Evolutionary conservation across 2,329 filamentous ascomycete genomes (phyloP).

Genomic region (Orbilia quercus): DNA sequence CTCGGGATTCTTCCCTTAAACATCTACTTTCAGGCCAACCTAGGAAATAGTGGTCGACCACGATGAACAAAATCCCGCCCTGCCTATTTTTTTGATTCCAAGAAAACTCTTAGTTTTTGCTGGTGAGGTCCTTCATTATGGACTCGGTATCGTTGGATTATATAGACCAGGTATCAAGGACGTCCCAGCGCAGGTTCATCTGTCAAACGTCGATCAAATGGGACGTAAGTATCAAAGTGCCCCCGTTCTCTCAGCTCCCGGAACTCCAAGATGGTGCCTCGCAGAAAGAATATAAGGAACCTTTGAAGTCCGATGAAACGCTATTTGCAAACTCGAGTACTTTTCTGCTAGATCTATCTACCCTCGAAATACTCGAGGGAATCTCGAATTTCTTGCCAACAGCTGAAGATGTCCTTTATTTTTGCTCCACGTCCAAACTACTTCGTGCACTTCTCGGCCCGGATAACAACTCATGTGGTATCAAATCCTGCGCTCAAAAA

Average conservation of each 20-base stretch:
- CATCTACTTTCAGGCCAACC: background rate
- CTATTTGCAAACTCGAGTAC: background rate
- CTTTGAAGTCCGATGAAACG: background rate
- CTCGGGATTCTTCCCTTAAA: background rate
- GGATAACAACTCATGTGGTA: conserved; percentile 29
- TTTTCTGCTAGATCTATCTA: conserved; percentile 13
- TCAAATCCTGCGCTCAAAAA: background rate
- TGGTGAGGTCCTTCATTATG: background rate
- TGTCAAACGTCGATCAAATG: background rate
- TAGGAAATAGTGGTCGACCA: too few species aligned
- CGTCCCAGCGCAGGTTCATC: conserved; percentile 11
- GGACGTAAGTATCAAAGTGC: background rate
- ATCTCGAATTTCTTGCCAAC: conserved; percentile 4
- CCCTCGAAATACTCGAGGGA: conserved; percentile 24
- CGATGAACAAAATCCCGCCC: too few species aligned
- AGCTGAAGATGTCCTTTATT: conserved; percentile 1
- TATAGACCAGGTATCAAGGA: conserved; percentile 26
- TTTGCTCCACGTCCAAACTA: conserved; percentile 2
- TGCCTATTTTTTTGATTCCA: too few species aligned
- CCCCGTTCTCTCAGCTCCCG: background rate
- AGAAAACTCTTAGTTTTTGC: too few species aligned
- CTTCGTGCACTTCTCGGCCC: conserved; percentile 15
- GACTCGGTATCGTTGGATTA: conserved; percentile 14
- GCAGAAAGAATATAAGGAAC: background rate
- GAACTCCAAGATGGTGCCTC: background rate